Evolutionary conservation across 1,284 basidiomycete species (phyloP), one percentile per base, ranked within the genome.

Genomic region (Golubevia sp.): DNA sequence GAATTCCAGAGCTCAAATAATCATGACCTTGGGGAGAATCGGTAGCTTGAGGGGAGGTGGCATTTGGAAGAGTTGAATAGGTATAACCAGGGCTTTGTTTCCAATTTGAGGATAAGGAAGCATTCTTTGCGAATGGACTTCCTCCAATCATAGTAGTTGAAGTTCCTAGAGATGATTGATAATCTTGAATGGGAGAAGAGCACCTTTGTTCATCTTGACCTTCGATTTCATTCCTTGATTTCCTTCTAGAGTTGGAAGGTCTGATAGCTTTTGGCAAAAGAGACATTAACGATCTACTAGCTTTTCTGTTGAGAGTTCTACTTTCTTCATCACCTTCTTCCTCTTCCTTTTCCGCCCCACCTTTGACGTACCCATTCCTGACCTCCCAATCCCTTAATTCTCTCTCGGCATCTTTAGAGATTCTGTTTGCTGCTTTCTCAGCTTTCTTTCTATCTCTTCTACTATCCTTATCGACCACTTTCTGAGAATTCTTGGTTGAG

Each of bases 311-410:
- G 11, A 44, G 11, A 44, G 38, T 44, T n/a, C n/a, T n/a, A 44
- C 38, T 44, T 44, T 44, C 38, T 8, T 13, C 18, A 13, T 44
- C 38, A 44, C 18, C 38, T 44, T 44, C 38, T 44, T 44, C 38
- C 18, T 13, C 11, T 44, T 44, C 38, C 18, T 44, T 44, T 13
- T 18, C 13, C 11, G 11, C 18, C 13, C 18, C 18, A 13, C 38
- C 38, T 44, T 44, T 44, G 18, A 44, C 38, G 63, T 72, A 73
- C 21, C 73, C 73, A 49, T 76, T 67, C n/a, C 65, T 58, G 15
- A 62, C 58, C 57, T 76, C 72, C 74, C 74, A 76, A 20, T 61
- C 63, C 44, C 60, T 59, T 13, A 75, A 66, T 25, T 76, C 74
- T 18, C 64, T 62, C 57, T 76, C 38, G 11, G 38, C 73, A 27